phyloP scores from a whole-genome alignment of 345 rosid species.

The Combretum micranthum region DNA sequence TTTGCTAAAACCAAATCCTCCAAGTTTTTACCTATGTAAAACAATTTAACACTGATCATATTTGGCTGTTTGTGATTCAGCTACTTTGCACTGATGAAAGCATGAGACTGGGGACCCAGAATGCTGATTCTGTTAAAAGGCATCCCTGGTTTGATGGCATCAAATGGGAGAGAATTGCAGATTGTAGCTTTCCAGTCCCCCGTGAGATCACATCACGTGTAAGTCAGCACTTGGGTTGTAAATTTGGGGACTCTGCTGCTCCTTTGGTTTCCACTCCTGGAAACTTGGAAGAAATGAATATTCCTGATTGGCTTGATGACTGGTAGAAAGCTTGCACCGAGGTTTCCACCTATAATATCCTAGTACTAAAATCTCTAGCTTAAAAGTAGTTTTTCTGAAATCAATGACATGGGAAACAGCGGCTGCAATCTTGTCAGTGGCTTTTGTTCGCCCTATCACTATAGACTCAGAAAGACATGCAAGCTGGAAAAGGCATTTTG shows the following conservation, averaged over 20 bases:
- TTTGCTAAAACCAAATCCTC: constrained; percentile 1
- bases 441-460: no score
- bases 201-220: constrained; percentile 47
- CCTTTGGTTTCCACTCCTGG: constrained; percentile 27
- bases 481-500: no score
- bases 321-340: constrained; percentile 40
- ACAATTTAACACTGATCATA: background rate
- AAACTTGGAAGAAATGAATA: constrained; percentile 36
- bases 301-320: constrained; percentile 70
- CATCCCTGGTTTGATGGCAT: constrained; percentile 73
- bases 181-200: constrained; percentile 47
- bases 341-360: no score
- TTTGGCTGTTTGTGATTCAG: constrained; percentile 23
- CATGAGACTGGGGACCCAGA: constrained; percentile 60
- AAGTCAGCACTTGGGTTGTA: constrained; percentile 37
- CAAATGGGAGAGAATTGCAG: constrained; percentile 55
- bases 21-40: background rate
- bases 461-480: no score
- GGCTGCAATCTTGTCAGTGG: no score
- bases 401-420: no score
- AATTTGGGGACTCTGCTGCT: constrained; percentile 24
- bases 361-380: no score
- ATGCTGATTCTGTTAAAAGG: constrained; percentile 44
- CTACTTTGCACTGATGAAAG: constrained; percentile 73
- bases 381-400: no score